Evolutionary conservation across 306 rosid species (phyloP), one percentile per base, ranked within the genome.

Genomic region (Vicia faba): DNA sequence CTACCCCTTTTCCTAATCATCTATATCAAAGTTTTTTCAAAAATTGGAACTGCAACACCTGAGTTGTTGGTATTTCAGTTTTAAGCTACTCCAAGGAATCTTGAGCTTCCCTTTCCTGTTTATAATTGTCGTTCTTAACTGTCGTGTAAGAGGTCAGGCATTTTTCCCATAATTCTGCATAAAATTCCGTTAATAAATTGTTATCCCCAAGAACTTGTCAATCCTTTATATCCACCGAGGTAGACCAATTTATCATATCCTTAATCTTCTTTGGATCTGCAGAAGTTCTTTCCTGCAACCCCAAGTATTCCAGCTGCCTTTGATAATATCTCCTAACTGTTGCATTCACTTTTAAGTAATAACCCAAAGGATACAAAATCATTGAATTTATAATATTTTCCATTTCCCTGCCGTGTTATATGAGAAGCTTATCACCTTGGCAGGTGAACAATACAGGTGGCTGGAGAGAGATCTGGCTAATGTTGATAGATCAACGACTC

Each of bases 391-490:
- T 31, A 14, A 14, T 58, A 31, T 31, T 39, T 11, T 61, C 11
- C 4, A 23, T 20, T 19, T 60, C 29, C 33, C 48, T 18, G 5
- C 18, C 29, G 54, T 61, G 33, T 48, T 68, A 62, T 28, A 69
- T 57, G 60, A 41, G 76, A 14, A 14, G 66, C 45, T 36, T 13
- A 54, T 31, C 41, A 25, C 49, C 26, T 75, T 78, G 76, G 25
- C 83, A 88, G 97, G 50, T 67, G 80, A 79, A 39, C 93, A 91
- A 66, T 88, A 84, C 75, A 79, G 79, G 81, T 91, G 97, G 97
- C 78, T 91, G 86, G 84, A 84, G 76, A 82, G 79, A 70, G 97
- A 91, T 75, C 81, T 91, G 84, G 91, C 80, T 28, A 68, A 73
- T 58, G 72, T 88, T 28, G 91, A 88, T 77, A 80, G 96, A 76